Conservation (phyloP, 2,329 filamentous ascomycete species). For the Diaporthe sp. region DNA sequence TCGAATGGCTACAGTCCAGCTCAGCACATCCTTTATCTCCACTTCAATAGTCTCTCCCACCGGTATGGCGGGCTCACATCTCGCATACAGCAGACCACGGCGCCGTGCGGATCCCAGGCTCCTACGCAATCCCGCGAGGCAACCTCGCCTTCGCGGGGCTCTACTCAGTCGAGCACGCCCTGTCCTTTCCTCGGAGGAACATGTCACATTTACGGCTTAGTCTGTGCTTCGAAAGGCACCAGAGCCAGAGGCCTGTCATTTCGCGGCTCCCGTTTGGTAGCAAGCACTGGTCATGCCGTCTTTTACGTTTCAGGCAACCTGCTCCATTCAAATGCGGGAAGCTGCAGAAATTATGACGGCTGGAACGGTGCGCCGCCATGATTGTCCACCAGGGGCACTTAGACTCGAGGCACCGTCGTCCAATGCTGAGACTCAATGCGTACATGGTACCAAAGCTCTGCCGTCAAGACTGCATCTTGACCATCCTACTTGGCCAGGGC, state of each 20-base stretch:
- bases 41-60: conserved; percentile 1
- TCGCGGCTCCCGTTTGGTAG: conserved; percentile 49
- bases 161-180: conserved; percentile 15
- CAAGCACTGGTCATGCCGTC: conserved; percentile 44
- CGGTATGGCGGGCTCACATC: neutral
- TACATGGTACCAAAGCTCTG: conserved; percentile 19
- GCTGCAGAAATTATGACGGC: conserved; percentile 53
- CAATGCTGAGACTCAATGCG: conserved; percentile 39
- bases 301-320: conserved; percentile 44
- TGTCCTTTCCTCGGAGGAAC: conserved; percentile 40
- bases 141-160: neutral
- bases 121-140: conserved; percentile 1
- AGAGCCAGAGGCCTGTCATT: conserved; percentile 42
- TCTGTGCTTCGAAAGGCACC: conserved; percentile 36
- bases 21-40: neutral
- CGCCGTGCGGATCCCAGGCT: conserved; percentile 5
- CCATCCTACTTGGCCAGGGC: conserved; percentile 13
- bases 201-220: conserved; percentile 40
- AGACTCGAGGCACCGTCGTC: conserved; percentile 54
- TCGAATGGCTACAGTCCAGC: conserved; percentile 21
- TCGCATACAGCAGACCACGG: conserved; percentile 16
- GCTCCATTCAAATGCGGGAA: conserved; percentile 48
- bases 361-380: conserved; percentile 48
- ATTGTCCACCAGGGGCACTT: conserved; percentile 48
- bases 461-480: conserved; percentile 16